phyloP scores from a whole-genome alignment of 1,284 basidiomycete species.

The Irpex sp. region DNA sequence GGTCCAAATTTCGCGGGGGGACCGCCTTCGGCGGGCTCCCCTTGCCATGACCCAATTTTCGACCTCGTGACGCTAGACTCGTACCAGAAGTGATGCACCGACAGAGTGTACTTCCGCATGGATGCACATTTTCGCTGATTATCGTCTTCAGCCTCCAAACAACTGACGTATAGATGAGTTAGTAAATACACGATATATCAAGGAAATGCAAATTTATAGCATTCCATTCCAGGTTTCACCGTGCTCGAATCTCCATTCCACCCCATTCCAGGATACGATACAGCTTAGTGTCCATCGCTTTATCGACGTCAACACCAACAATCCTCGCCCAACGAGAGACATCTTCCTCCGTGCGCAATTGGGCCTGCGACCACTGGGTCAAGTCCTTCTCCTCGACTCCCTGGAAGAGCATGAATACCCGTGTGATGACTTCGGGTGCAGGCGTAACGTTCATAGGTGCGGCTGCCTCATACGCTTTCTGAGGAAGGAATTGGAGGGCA shows the following conservation, averaged over 20 bases:
- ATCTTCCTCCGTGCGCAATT: neutral
- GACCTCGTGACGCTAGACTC: neutral
- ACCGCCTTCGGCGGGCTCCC: too few relatives aligned
- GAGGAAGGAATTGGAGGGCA: constrained; percentile 43
- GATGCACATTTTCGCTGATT: neutral
- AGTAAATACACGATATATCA: too few relatives aligned
- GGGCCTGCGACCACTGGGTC: constrained; percentile 19
- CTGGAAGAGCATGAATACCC: constrained; percentile 45
- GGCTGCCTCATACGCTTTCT: constrained; percentile 34
- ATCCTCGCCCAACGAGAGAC: constrained; percentile 5
- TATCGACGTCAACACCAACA: constrained; percentile 15
- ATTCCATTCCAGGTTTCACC: too few relatives aligned
- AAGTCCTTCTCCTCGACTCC: constrained; percentile 27
- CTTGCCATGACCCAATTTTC: too few relatives aligned
- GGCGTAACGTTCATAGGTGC: constrained; percentile 36
- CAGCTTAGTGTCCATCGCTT: constrained; percentile 16
- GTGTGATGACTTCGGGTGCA: constrained; percentile 37
- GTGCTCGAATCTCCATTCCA: constrained; percentile 30
- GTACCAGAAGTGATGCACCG: neutral
- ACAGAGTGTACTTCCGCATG: neutral
- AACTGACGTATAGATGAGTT: too few relatives aligned
- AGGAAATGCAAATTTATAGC: too few relatives aligned
- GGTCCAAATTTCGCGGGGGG: too few relatives aligned
- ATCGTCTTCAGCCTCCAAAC: too few relatives aligned
- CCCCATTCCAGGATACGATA: constrained; percentile 37